These are phyloP conservation scores for Lichtheimia ramosa DNA, from an alignment of 371 early-diverging fungal species.

Conservation along the genomic window DNA sequence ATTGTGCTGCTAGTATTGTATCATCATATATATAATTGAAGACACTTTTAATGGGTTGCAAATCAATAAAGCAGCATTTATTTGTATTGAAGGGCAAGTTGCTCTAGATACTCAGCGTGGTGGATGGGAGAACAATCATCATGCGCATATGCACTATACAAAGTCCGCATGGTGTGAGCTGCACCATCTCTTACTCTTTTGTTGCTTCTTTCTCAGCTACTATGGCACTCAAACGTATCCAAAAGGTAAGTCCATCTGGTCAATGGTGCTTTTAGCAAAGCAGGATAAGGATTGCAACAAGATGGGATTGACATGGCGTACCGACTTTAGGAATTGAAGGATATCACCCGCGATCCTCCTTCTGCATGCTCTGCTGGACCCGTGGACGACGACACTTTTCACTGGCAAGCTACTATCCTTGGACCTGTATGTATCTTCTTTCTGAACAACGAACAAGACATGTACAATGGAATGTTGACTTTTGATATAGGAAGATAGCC, in stretches of 20 bases:
- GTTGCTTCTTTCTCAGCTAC: background rate
- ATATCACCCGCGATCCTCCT: conserved; percentile 94
- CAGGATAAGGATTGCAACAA: too few relatives aligned
- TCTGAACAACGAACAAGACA: background rate
- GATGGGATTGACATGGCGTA: too few relatives aligned
- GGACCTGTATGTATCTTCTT: conserved; percentile 76
- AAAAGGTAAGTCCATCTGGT: conserved; percentile 63
- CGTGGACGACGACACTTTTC: conserved; percentile 84
- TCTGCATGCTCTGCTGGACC: conserved; percentile 95
- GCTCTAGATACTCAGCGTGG: too few relatives aligned
- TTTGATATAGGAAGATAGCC: conserved; percentile 54
- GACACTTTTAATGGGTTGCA: too few relatives aligned
- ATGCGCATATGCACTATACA: too few relatives aligned
- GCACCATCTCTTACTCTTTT: conserved; percentile 28
- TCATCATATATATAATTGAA: too few relatives aligned
- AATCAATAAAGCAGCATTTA: too few relatives aligned
- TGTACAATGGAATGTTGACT: background rate
- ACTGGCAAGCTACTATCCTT: conserved; percentile 97
- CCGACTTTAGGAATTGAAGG: conserved; percentile 82
- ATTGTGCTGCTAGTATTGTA: too few relatives aligned
- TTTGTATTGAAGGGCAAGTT: too few relatives aligned
- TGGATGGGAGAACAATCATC: too few relatives aligned
- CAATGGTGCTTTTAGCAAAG: too few relatives aligned
- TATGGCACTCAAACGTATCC: conserved; percentile 93
- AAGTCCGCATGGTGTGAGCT: too few relatives aligned